Percentiles rank a stretch among this genome's conserved stretches.
Conservation (phyloP, 2,329 filamentous ascomycete genomes). For the Colletotrichum plurivorum region DNA sequence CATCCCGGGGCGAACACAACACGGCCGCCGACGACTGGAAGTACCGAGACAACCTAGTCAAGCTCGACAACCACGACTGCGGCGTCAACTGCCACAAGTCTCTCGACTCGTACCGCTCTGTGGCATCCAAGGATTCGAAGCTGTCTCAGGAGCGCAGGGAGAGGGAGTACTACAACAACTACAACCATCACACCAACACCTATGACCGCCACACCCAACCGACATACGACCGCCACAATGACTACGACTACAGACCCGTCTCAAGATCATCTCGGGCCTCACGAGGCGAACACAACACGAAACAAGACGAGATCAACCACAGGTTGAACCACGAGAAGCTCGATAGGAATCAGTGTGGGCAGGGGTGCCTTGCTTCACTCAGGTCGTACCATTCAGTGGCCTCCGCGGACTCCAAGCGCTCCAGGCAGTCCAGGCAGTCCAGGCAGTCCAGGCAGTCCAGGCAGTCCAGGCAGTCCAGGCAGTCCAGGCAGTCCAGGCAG, state of each 20-base stretch:
- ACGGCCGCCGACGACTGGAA: conserved; percentile 3
- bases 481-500: no score
- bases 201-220: not conserved
- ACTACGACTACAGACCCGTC: not conserved
- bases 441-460: not conserved
- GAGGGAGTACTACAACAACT: not conserved
- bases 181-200: not conserved
- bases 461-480: no score
- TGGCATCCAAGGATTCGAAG: not conserved
- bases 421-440: not conserved
- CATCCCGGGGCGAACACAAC: conserved; percentile 16
- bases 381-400: not conserved
- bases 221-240: not conserved
- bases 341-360: not conserved
- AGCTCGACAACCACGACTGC: not conserved
- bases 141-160: not conserved
- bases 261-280: not conserved
- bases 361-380: not conserved
- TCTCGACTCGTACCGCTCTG: conserved; percentile 1
- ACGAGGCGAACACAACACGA: not conserved
- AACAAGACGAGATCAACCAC: not conserved
- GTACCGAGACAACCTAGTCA: conserved; percentile 22
- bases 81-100: not conserved
- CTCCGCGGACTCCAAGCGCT: not conserved
- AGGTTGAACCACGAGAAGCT: not conserved